Percentiles rank a stretch among this genome's conserved stretches.
These are phyloP conservation scores for Colletotrichum graminicola DNA, from an alignment of 2,329 filamentous ascomycete species.

Conservation along the genomic window DNA sequence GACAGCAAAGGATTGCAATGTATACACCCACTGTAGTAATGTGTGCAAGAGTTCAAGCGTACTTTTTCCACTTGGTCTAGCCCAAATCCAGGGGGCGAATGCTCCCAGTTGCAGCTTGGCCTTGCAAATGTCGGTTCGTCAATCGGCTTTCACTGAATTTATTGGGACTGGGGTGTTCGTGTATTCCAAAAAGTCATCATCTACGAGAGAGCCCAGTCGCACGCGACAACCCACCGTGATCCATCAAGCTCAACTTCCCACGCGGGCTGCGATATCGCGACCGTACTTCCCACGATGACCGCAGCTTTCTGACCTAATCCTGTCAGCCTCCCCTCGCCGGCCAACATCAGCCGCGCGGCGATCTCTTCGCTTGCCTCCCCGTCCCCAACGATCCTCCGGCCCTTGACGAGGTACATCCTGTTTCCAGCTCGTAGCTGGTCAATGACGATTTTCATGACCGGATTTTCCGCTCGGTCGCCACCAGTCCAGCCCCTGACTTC, in stretches of 20 bases:
- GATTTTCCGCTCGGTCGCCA: slow-evolving; percentile 30
- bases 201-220: slow-evolving; percentile 50
- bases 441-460: slow-evolving; percentile 47
- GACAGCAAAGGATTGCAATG: not conserved
- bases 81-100: not conserved
- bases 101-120: not conserved
- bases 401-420: slow-evolving; percentile 52
- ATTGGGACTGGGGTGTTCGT: not conserved
- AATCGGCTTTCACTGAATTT: not conserved
- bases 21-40: not conserved
- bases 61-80: not conserved
- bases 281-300: slow-evolving; percentile 48
- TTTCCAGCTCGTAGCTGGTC: slow-evolving; percentile 49
- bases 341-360: slow-evolving; percentile 50
- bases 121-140: not conserved
- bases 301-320: slow-evolving; percentile 50
- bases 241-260: slow-evolving; percentile 55
- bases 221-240: slow-evolving; percentile 53
- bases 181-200: not conserved
- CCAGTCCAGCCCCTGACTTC: slow-evolving; percentile 54
- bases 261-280: slow-evolving; percentile 52
- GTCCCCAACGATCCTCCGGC: slow-evolving; percentile 38
- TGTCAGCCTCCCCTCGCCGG: slow-evolving; percentile 54
- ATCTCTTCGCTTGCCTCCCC: slow-evolving; percentile 15
- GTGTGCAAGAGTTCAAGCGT: not conserved